Base-by-base conservation (phyloP, 768 basidiomycete genomes). In the Infundibulicybe gibba region DNA sequence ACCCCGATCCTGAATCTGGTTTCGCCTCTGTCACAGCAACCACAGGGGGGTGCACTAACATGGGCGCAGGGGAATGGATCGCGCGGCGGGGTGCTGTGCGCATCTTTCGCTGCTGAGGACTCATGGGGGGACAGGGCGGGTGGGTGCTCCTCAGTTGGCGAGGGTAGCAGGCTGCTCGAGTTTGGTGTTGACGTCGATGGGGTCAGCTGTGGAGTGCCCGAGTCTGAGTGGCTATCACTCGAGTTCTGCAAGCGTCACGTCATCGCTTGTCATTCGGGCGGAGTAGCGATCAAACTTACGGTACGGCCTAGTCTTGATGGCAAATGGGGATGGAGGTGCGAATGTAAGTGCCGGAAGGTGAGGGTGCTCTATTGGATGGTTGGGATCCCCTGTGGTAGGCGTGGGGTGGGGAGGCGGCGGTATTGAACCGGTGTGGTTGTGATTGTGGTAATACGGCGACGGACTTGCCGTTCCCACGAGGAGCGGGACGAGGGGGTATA, bases 381-480 rank as follows among this genome's bases (percentile, higher is more conserved):
- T 38, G 35, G 5, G 59, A 53, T 15, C 55, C 56, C 34, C 54
- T 55, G 59, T n/a, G n/a, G n/a, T n/a, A n/a, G n/a, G 61, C 12
- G 54, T 61, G 46, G 31, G 49, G 48, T 50, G 50, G 10, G 52
- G 56, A 32, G 48, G 65, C 54, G 43, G 65, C 51, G 48, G 66
- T 47, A 44, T 64, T 48, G 34, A 49, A 54, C 33, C 67, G n/a
- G 53, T 25, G 25, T 25, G 25, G 8, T 25, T 25, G 9, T 21
- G 57, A 30, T 69, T 61, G 32, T 62, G 59, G 19, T 62, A 61
- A 50, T 66, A 57, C 6, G 63, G 62, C 8, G 74, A 68, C 20
- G 77, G 78, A 46, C 72, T 77, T 4, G 76, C 65, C 2, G 77
- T 72, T 6, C 79, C 79, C 5, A 79, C 32, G 73, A 69, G 8